phyloP scores from a whole-genome alignment of 208 protist genomes.

The Leishmania gerbilli region DNA sequence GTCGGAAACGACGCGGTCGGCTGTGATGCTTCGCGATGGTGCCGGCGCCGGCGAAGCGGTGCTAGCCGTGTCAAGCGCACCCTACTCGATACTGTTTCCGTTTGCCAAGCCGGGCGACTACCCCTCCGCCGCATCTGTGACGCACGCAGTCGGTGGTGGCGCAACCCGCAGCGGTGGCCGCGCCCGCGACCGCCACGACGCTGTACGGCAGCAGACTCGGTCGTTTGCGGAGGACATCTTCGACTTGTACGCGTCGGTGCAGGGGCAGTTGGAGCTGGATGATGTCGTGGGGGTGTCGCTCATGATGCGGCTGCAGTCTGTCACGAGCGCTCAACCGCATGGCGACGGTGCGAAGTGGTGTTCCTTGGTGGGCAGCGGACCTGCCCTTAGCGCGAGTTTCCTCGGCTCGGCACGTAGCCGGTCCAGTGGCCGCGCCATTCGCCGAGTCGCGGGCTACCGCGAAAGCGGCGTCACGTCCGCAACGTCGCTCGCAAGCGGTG shows the following conservation, averaged over 20 bases:
- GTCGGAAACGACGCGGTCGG: constrained; percentile 20
- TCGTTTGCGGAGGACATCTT: constrained; percentile 19
- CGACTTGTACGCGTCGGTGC: constrained; percentile 19
- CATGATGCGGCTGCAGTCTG: constrained; percentile 13
- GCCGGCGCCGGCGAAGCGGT: background rate
- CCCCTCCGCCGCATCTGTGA: background rate
- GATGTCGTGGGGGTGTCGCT: constrained; percentile 25
- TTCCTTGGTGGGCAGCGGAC: background rate
- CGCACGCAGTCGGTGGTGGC: background rate
- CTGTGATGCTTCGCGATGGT: constrained; percentile 12
- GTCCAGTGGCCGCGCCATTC: background rate
- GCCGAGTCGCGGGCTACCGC: background rate
- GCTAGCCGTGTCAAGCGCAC: constrained; percentile 2
- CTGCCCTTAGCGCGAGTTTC: background rate
- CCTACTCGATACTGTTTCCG: constrained; percentile 62
- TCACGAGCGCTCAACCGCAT: background rate
- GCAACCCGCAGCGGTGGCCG: constrained; percentile 10
- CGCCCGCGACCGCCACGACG: constrained; percentile 24
- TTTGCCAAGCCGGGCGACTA: constrained; percentile 22
- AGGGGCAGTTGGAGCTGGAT: constrained; percentile 24
- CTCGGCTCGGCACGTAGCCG: background rate
- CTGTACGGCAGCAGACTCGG: constrained; percentile 16
- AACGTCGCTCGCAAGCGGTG: background rate
- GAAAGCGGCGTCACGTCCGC: background rate
- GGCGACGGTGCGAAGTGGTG: background rate